A percentile compares a stretch with the other conserved stretches of the same genome.
These are phyloP conservation scores for Geotrichum aggregatum DNA, from an alignment of 1,139 yeast species.

Conservation along the genomic window DNA sequence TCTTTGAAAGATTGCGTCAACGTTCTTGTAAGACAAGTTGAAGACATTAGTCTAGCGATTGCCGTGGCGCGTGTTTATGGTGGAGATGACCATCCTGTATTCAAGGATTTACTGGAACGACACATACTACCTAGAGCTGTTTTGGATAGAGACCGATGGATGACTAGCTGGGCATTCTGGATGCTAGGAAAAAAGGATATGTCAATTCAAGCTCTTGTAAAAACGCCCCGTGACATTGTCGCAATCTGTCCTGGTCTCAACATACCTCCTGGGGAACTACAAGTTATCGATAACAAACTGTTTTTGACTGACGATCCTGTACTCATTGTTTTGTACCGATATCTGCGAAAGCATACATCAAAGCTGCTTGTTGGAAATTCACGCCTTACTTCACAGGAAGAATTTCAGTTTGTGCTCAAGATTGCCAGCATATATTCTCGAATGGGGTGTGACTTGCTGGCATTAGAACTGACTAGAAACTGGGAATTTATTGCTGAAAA, in stretches of 20 bases:
- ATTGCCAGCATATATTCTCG: conserved; percentile 66
- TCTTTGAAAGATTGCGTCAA: conserved; percentile 71
- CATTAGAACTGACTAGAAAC: conserved; percentile 55
- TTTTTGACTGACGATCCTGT: conserved; percentile 81
- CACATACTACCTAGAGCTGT: conserved; percentile 57
- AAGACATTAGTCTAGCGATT: conserved; percentile 69
- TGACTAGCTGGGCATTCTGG: conserved; percentile 79
- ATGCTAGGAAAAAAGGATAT: conserved; percentile 39
- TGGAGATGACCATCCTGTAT: conserved; percentile 49
- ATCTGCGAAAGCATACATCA: conserved; percentile 50
- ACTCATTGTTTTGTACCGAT: conserved; percentile 59
- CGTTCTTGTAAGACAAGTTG: conserved; percentile 62
- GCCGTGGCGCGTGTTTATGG: conserved; percentile 75
- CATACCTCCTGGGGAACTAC: conserved; percentile 23
- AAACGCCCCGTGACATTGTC: conserved; percentile 19
- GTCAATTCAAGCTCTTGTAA: conserved; percentile 28
- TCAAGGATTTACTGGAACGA: conserved; percentile 49
- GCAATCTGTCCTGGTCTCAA: conserved; percentile 11
- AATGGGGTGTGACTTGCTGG: conserved; percentile 88
- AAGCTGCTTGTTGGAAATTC: conserved; percentile 39
- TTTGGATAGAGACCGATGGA: conserved; percentile 72
- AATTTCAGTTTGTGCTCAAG: conserved; percentile 57
- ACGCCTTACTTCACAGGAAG: conserved; percentile 42
- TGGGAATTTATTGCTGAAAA: conserved; percentile 57
- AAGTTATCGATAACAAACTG: conserved; percentile 40